phyloP scores from a whole-genome alignment of 768 basidiomycete species.

The Rhodotorula diobovata region DNA sequence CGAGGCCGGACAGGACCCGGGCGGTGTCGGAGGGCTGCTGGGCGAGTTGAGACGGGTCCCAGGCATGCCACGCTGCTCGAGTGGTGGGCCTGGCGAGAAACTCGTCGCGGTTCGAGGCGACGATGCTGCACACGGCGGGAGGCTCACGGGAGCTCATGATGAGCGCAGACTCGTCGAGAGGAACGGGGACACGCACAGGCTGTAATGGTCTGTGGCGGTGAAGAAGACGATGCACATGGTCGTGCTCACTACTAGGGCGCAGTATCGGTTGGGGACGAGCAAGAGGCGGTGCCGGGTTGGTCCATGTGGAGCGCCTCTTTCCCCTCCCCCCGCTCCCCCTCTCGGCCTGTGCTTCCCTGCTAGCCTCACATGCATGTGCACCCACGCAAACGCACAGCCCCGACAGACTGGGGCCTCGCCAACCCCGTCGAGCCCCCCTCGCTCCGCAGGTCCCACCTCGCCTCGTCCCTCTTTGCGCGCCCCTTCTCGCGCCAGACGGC shows the following conservation, averaged over 20 bases:
- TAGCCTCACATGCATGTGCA: not conserved
- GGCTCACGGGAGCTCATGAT: not conserved
- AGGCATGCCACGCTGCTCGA: constrained; percentile 45
- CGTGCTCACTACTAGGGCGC: not conserved
- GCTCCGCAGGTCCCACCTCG: not conserved
- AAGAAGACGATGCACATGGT: constrained; percentile 34
- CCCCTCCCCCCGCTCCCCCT: not conserved
- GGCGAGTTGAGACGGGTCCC: constrained; percentile 9
- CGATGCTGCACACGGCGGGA: constrained; percentile 31
- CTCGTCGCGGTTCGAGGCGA: constrained; percentile 49
- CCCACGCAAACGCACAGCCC: constrained; percentile 1
- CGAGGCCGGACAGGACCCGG: constrained; percentile 44
- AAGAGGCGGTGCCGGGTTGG: too few relatives aligned
- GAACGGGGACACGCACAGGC: not conserved
- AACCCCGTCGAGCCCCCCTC: not conserved
- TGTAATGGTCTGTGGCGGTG: not conserved
- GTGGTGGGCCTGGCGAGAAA: constrained; percentile 47
- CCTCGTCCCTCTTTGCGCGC: not conserved
- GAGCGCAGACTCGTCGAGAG: too few relatives aligned
- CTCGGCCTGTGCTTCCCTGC: not conserved
- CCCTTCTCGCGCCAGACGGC: not conserved
- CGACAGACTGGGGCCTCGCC: constrained; percentile 10
- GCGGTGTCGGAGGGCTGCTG: not conserved
- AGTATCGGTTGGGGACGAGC: not conserved
- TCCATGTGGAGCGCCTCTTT: not conserved